A percentile compares a stretch with the other conserved stretches of the same genome.
Evolutionary conservation across 345 rosid species (phyloP).

Genomic region (Citrus trifoliata): DNA sequence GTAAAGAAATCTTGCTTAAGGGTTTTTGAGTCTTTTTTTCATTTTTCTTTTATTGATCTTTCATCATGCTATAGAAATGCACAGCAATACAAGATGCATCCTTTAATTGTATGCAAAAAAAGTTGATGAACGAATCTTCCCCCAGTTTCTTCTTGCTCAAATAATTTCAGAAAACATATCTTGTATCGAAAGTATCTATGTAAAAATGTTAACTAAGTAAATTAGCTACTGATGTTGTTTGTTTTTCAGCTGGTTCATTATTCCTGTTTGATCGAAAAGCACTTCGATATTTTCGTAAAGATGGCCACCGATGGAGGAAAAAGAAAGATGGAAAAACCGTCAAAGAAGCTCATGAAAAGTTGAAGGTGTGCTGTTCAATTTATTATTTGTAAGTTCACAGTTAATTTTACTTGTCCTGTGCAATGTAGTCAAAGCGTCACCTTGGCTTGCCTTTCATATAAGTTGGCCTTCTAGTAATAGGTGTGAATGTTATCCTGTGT

Average conservation of each 20-base stretch:
- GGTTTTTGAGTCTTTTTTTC: background rate
- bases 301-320: conserved; percentile 93
- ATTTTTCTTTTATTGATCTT: background rate
- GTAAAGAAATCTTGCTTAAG: background rate
- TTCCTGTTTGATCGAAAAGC: conserved; percentile 85
- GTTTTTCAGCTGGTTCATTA: conserved; percentile 72
- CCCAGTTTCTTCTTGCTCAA: background rate
- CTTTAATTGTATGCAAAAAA: background rate
- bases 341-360: conserved; percentile 97
- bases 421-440: conserved; percentile 7
- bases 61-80: background rate
- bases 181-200: background rate
- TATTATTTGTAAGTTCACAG: conserved; percentile 43
- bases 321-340: conserved; percentile 94
- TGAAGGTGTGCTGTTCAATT: conserved; percentile 73
- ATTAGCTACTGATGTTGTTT: conserved; percentile 20
- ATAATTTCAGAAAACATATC: background rate
- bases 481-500: background rate
- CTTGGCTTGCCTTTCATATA: background rate
- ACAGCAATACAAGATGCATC: background rate
- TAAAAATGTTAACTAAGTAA: background rate
- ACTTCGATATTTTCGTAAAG: conserved; percentile 83
- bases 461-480: background rate
- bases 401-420: conserved; percentile 25
- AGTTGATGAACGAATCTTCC: background rate